Base-by-base conservation (phyloP, 2,329 filamentous ascomycete species). In the Fusarium paranaense region DNA sequence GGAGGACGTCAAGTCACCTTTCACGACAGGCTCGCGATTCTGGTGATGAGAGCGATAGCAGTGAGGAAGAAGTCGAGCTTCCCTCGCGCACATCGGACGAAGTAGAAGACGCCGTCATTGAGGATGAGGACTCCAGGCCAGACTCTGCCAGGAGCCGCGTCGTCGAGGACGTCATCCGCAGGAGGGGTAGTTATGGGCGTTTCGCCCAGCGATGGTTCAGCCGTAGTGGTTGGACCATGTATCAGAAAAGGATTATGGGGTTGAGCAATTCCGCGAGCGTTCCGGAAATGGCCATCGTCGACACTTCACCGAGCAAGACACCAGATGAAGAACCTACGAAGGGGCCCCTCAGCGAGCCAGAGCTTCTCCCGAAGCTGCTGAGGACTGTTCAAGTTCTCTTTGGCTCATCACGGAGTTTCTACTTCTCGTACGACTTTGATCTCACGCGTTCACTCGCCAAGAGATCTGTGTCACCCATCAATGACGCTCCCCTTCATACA, bases 131-230 rank as follows among this genome's bases (percentile, higher is more conserved):
- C 33, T 73, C 81, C 0, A 76, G 79, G 11, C 71, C 81, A 14
- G 78, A 79, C 50, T 80, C 83, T 6, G 79, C 80, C 10, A 83
- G 82, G 38, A 92, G 88, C 72, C 95, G 92, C 75, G 91, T 98
- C 68, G 95, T 93, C 0, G 92, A 97, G 82, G 94, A 98, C 84
- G 95, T 98, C 2, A 96, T 98, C 63, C 90, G 91, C 40, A 92
- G 90, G 66, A 93, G 91, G 76, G 95, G 95, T 1, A 92, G 91
- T 72, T 98, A 98, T 81, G 96, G 95, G 6, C 89, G 94, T 40
- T 98, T 98, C 81, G 94, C 96, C 0, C 90, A 95, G 72, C 91
- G 92, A 69, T 99, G 97, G 97, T 97, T 98, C 80, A 97, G 94
- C 50, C 91, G 90, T 73, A 93, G 91, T 70, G 95, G 94, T 0